Conservation (phyloP, 2,329 filamentous ascomycete genomes). For the Neoarthrinium moseri region DNA sequence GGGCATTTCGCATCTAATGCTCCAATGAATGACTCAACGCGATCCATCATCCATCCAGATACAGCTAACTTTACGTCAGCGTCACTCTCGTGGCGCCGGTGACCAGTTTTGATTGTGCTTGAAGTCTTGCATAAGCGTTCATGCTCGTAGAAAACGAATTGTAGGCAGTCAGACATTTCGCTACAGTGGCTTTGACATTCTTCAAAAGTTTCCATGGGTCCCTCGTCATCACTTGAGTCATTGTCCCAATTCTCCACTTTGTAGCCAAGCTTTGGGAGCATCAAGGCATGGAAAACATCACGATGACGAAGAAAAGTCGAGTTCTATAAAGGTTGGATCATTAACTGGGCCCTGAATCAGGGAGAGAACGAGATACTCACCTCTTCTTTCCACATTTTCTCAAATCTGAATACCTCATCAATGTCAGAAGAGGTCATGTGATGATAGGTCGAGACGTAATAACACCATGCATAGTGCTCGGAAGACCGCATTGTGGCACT, state of each 20-base stretch:
- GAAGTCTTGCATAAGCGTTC: conserved; percentile 2
- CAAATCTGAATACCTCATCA: conserved; percentile 41
- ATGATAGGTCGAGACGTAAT: conserved; percentile 46
- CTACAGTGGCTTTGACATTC: not conserved
- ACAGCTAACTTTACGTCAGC: not conserved
- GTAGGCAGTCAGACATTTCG: not conserved
- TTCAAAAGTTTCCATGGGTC: not conserved
- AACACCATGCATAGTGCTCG: conserved; percentile 46
- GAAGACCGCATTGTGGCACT: conserved; percentile 37
- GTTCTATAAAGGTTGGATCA: not conserved
- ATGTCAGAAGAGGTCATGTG: conserved; percentile 42
- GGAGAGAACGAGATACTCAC: conserved; percentile 17
- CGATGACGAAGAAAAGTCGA: not conserved
- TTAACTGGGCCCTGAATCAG: too few species aligned
- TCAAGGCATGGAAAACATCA: not conserved
- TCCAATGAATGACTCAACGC: not conserved
- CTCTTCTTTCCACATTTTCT: conserved; percentile 33
- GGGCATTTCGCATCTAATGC: not conserved
- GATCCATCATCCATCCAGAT: conserved; percentile 6
- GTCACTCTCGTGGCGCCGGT: not conserved
- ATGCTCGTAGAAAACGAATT: not conserved
- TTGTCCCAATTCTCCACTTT: not conserved
- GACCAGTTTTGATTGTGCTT: not conserved
- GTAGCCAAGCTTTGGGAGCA: not conserved
- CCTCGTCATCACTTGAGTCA: not conserved